Conservation (phyloP, 2,329 filamentous ascomycete genomes). For the Fusarium redolens region DNA sequence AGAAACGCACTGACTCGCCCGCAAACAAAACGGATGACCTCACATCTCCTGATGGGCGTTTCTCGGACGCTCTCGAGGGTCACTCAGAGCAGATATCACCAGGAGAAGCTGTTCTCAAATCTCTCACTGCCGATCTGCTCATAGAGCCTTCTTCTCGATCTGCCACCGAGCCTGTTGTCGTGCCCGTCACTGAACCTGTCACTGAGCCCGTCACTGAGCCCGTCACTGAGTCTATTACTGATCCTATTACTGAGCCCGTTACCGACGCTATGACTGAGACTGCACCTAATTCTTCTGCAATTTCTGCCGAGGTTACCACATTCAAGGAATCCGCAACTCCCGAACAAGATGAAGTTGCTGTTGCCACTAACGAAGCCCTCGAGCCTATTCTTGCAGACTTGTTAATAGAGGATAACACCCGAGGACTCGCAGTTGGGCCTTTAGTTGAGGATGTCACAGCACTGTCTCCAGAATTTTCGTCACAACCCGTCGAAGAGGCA, state of each 20-base stretch:
- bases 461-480: neutral
- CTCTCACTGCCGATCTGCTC: neutral
- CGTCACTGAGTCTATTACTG: neutral
- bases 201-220: neutral
- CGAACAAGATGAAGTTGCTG: neutral
- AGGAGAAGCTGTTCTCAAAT: constrained; percentile 10
- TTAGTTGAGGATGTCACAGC: constrained; percentile 1
- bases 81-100: constrained; percentile 32
- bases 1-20: constrained; percentile 16
- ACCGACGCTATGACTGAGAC: neutral
- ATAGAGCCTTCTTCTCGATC: neutral
- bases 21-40: constrained; percentile 46
- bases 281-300: neutral
- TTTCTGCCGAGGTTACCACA: constrained; percentile 1
- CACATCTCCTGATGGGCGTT: constrained; percentile 51
- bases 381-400: neutral
- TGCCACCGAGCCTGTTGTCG: neutral
- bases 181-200: neutral
- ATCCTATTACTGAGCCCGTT: neutral
- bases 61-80: constrained; percentile 50
- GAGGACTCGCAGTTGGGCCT: neutral
- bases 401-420: neutral
- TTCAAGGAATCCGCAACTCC: constrained; percentile 5
- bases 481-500: neutral
- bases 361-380: neutral